Evolutionary conservation across 345 rosid species (phyloP).

Genomic region (Sonneratia caseolaris): DNA sequence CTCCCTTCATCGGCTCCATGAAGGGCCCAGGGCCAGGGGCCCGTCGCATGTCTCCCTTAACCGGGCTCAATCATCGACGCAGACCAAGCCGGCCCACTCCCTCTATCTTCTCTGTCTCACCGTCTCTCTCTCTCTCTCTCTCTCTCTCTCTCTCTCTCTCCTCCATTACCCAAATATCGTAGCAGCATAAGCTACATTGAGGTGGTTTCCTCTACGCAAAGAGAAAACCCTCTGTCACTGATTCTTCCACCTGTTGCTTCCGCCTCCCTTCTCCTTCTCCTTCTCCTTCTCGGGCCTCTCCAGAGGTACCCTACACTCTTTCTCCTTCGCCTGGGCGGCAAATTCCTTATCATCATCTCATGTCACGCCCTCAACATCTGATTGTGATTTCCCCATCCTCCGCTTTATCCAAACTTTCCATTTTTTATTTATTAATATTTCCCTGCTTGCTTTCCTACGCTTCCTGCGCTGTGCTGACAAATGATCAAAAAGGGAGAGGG

Average conservation of each 20-base stretch:
- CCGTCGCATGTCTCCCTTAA: too few species aligned
- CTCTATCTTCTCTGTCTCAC: background rate
- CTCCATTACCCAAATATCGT: too few species aligned
- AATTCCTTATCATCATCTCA: background rate
- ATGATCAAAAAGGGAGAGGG: background rate
- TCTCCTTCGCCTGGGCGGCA: background rate
- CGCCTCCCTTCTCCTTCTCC: background rate
- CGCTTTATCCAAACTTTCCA: background rate
- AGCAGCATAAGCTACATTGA: background rate
- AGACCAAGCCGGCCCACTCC: conserved; percentile 1
- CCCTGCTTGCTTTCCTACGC: conserved; percentile 8
- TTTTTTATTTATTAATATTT: background rate
- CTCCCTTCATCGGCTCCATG: too few species aligned
- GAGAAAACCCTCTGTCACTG: background rate
- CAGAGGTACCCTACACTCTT: background rate
- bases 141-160: background rate
- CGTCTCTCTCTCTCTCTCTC: conserved; percentile 17
- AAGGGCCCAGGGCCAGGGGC: too few species aligned
- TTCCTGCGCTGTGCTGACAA: conserved; percentile 11
- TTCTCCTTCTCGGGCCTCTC: background rate
- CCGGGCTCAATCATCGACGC: too few species aligned
- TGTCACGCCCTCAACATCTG: background rate
- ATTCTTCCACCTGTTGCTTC: background rate
- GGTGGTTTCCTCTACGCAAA: conserved; percentile 29
- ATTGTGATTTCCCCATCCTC: background rate